phyloP scores from a whole-genome alignment of 495 filamentous ascomycete species.

The Aspergillus leporis region DNA sequence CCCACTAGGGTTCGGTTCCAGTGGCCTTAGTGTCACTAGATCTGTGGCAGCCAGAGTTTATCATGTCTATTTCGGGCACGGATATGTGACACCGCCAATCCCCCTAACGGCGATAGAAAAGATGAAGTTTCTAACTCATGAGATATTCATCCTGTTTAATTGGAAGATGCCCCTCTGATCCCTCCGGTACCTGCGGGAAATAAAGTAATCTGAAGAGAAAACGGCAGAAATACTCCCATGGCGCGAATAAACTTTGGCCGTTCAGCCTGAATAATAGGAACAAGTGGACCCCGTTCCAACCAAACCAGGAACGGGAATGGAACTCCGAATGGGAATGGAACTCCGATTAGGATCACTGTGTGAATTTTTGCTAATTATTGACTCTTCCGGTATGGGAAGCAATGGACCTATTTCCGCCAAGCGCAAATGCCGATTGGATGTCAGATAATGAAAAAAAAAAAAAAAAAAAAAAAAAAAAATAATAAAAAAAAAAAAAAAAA shows the following conservation, averaged over 20 bases:
- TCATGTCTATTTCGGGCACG: not conserved
- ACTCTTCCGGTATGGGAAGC: not conserved
- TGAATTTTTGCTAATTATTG: not conserved
- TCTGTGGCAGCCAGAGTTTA: not conserved
- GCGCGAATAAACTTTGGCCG: not conserved
- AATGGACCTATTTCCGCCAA: not conserved
- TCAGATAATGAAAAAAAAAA: not conserved
- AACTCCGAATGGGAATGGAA: not conserved
- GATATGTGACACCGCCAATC: not conserved
- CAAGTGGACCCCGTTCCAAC: not conserved
- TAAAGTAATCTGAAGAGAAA: not conserved
- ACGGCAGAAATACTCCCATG: not conserved
- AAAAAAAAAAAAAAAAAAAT: too few species aligned
- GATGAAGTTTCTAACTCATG: too few species aligned
- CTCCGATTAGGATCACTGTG: not conserved
- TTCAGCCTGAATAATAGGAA: not conserved
- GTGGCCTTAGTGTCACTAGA: not conserved
- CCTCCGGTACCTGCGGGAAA: too few species aligned
- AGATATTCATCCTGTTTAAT: too few species aligned
- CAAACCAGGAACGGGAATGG: not conserved
- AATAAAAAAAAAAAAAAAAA: too few species aligned
- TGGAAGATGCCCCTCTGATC: too few species aligned
- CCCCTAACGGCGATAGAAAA: not conserved
- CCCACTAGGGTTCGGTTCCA: slow-evolving; percentile 1
- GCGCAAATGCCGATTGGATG: slow-evolving; percentile 1